Conservation (phyloP, 2,329 filamentous ascomycete genomes). For the Neopestalotiopsis rosae region DNA sequence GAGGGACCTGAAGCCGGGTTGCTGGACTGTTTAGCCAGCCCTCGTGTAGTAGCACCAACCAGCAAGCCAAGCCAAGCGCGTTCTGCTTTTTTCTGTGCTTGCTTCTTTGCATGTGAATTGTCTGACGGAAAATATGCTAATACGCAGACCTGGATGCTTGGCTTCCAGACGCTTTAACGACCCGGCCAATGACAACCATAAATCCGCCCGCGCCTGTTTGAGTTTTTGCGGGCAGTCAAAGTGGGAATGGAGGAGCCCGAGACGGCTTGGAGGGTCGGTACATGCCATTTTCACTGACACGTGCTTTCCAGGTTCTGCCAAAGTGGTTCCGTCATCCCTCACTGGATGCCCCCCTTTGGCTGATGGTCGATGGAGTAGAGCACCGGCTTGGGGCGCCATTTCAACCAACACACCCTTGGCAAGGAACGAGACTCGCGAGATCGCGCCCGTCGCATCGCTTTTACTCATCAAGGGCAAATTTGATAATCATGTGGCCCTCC, state of each 20-base stretch:
- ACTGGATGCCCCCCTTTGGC: background rate
- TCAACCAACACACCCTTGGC: background rate
- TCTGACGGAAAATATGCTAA: background rate
- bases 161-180: background rate
- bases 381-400: background rate
- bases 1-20: background rate
- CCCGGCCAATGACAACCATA: slow-evolving; percentile 6
- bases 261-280: background rate
- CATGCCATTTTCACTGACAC: slow-evolving; percentile 4
- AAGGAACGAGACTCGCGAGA: background rate
- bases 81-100: background rate
- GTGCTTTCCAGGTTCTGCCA: slow-evolving; percentile 5
- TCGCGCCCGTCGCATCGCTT: slow-evolving; percentile 4
- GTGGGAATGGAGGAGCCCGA: background rate
- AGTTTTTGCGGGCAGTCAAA: slow-evolving; percentile 9
- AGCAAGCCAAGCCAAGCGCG: background rate
- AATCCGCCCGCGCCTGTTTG: slow-evolving; percentile 2
- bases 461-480: slow-evolving; percentile 7
- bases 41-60: background rate
- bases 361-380: background rate
- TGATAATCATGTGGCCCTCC: slow-evolving; percentile 9
- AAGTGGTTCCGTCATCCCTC: slow-evolving; percentile 10
- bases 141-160: background rate
- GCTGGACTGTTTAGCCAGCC: background rate
- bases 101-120: slow-evolving; percentile 14